phyloP scores from a whole-genome alignment of 345 rosid genomes.

The Populus nigra region DNA sequence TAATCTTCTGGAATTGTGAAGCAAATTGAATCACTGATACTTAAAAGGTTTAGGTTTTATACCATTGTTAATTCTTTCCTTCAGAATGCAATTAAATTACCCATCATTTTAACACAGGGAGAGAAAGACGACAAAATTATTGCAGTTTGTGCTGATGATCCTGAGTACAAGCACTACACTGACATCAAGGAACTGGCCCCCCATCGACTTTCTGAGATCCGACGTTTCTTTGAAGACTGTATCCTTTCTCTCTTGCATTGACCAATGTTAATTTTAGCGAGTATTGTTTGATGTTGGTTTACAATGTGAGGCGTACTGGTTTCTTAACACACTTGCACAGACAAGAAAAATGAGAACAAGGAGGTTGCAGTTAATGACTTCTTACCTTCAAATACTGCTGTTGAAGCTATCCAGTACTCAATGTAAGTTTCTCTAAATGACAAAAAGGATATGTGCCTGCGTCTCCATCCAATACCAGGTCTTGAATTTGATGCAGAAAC shows the following conservation, averaged over 20 bases:
- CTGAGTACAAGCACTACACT: slow-evolving; percentile 83
- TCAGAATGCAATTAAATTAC: not conserved
- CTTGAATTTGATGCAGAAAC: not conserved
- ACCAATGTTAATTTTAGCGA: not conserved
- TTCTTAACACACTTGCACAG: slow-evolving; percentile 38
- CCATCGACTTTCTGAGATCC: slow-evolving; percentile 91
- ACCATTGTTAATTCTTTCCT: not conserved
- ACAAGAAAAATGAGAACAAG: slow-evolving; percentile 97
- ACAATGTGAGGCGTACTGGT: not conserved
- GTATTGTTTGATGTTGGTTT: not conserved
- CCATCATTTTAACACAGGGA: slow-evolving; percentile 44
- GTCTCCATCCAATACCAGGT: not conserved
- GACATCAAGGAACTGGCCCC: slow-evolving; percentile 91
- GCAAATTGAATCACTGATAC: not conserved
- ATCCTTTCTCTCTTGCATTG: slow-evolving; percentile 26
- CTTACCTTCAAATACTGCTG: slow-evolving; percentile 60
- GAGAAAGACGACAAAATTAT: slow-evolving; percentile 98
- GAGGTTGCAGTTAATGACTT: slow-evolving; percentile 93
- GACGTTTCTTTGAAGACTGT: slow-evolving; percentile 97
- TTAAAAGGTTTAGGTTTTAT: not conserved
- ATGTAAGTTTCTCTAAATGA: slow-evolving; percentile 45
- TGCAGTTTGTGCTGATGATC: slow-evolving; percentile 97
- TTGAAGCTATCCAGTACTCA: slow-evolving; percentile 81
- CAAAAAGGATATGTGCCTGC: not conserved
- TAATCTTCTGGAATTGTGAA: slow-evolving; percentile 11